These are phyloP conservation scores for Syncephalastrum monosporum DNA, from an alignment of 371 early-diverging fungal species.

Conservation along the genomic window DNA sequence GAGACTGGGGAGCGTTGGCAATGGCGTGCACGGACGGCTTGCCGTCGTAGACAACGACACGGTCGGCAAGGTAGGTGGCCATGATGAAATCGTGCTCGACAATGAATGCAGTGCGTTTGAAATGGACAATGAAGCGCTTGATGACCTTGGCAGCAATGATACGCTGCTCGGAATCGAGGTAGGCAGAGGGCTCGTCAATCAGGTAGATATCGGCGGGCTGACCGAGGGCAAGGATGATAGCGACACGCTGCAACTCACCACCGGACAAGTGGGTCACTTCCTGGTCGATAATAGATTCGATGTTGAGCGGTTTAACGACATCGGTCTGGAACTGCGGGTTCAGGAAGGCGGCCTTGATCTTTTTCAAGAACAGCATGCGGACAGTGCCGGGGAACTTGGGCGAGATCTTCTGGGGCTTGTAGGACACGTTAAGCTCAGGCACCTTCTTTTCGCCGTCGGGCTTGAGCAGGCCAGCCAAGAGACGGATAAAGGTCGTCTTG, in stretches of 20 bases:
- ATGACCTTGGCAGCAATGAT: constrained; percentile 99
- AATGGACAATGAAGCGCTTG: constrained; percentile 97
- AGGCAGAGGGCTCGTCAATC: constrained; percentile 99
- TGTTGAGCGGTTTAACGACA: constrained; percentile 95
- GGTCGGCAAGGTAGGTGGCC: constrained; percentile 99
- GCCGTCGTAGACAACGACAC: constrained; percentile 99
- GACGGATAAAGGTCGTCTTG: constrained; percentile 97
- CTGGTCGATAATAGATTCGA: constrained; percentile 95
- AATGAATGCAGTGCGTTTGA: constrained; percentile 98
- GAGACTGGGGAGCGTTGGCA: constrained; percentile 88
- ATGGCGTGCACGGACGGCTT: constrained; percentile 86
- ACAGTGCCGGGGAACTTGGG: constrained; percentile 98
- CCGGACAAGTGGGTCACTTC: constrained; percentile 94
- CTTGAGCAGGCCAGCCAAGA: constrained; percentile 91
- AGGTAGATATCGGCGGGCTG: constrained; percentile 98
- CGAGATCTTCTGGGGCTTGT: constrained; percentile 99
- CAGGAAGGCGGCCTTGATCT: constrained; percentile 91
- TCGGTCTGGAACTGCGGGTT: constrained; percentile 98
- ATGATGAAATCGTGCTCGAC: constrained; percentile 99
- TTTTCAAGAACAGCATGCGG: constrained; percentile 92
- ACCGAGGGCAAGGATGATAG: constrained; percentile 95
- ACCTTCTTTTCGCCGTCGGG: constrained; percentile 83
- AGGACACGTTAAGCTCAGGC: constrained; percentile 88
- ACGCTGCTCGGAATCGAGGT: constrained; percentile 99
- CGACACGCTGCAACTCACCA: constrained; percentile 99